Evolutionary conservation across 805 yeast genomes (phyloP).

Genomic region (Candida stauntonica): DNA sequence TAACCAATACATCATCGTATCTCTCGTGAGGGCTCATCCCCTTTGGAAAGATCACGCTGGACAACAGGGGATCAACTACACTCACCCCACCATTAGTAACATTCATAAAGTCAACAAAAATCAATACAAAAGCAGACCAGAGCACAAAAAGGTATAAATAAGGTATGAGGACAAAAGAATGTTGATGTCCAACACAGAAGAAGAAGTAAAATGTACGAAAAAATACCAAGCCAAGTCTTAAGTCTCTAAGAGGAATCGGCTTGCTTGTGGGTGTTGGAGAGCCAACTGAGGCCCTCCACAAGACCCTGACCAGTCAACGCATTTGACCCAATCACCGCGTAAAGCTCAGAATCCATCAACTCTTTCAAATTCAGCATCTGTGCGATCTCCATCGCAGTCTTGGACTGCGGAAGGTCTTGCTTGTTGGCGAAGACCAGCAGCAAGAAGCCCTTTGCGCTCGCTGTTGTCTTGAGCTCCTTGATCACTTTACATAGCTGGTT

Average conservation of each 20-base stretch:
- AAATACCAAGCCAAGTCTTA: not conserved
- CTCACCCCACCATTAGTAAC: no score
- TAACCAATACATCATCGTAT: no score
- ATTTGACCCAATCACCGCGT: conserved; percentile 90
- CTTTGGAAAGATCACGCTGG: no score
- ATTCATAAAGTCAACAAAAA: no score
- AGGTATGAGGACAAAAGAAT: no score
- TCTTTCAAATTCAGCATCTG: conserved; percentile 62
- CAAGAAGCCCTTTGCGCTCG: conserved; percentile 61
- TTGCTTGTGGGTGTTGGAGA: conserved; percentile 53
- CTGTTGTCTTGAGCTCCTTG: conserved; percentile 59
- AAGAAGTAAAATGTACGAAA: not conserved
- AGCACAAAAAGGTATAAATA: no score
- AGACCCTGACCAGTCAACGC: conserved; percentile 89
- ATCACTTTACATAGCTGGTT: conserved; percentile 74
- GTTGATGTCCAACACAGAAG: no score
- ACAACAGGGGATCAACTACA: no score
- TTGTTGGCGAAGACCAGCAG: conserved; percentile 86
- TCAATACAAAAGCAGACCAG: no score
- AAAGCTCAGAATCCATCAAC: conserved; percentile 54
- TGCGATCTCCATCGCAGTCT: conserved; percentile 81
- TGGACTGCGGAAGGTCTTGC: conserved; percentile 90
- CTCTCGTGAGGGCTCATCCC: no score
- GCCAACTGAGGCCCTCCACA: conserved; percentile 84
- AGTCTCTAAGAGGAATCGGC: not conserved